Evolutionary conservation across 257 asterid species (phyloP).

Genomic region (Primulina huaijiensis): DNA sequence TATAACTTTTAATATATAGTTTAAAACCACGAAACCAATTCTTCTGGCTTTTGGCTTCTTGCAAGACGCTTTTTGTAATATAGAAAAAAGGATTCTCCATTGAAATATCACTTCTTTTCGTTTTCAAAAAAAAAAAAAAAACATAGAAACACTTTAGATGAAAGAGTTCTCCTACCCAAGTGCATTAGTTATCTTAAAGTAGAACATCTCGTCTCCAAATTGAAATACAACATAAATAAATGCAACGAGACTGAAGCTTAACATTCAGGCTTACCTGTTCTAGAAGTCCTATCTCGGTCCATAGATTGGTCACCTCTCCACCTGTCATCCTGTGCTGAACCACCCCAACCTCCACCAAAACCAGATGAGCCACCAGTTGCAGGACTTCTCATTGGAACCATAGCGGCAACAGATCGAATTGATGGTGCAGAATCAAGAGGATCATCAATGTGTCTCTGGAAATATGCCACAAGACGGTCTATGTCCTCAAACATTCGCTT

Average conservation of each 20-base stretch:
- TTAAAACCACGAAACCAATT: too few species aligned
- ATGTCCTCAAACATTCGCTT: conserved; percentile 87
- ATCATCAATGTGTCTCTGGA: conserved; percentile 91
- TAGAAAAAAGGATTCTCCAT: too few species aligned
- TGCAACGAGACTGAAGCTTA: conserved; percentile 9
- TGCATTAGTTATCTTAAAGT: not conserved
- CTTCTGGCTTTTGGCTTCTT: too few species aligned
- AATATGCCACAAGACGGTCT: conserved; percentile 84
- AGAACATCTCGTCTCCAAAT: not conserved
- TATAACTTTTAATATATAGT: too few species aligned
- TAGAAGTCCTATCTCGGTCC: conserved; percentile 61
- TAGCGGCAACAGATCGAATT: conserved; percentile 83
- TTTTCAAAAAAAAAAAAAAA: too few species aligned
- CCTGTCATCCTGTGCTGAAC: conserved; percentile 64
- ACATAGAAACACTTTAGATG: too few species aligned
- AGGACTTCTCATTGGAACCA: conserved; percentile 95
- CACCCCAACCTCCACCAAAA: conserved; percentile 68
- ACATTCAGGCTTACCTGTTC: conserved; percentile 51
- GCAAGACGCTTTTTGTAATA: too few species aligned
- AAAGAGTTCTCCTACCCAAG: not conserved
- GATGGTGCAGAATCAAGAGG: conserved; percentile 73
- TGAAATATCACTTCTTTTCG: too few species aligned
- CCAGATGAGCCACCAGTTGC: conserved; percentile 74
- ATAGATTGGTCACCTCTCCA: conserved; percentile 61
- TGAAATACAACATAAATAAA: not conserved